Base-by-base conservation (phyloP, 305 asterid genomes). In the Fraxinus sp. region DNA sequence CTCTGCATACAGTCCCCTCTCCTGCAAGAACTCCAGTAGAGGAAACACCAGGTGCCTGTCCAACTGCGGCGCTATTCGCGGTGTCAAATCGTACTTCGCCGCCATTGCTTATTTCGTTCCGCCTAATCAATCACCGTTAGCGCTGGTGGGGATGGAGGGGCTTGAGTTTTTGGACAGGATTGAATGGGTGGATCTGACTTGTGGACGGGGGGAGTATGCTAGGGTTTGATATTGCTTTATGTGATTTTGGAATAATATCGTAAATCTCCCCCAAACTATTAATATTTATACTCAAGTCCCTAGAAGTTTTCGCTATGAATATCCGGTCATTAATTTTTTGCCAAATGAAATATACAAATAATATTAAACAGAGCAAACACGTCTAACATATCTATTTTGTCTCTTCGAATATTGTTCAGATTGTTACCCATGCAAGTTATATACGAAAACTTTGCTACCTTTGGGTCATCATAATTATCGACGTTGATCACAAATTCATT, bases 31-130 rank as follows among this genome's bases (percentile, higher is more conserved):
- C 82, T 95, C 98, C 0, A 95, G 95, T 77, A 93, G 78, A 0
- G 99, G 99, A 83, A 95, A 94, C 4, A 95, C 94, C 49, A 95
- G 86, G 82, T 94, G 98, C 85, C 97, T 88, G 86, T 95, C 99
- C 52, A 95, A 88, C 75, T 90, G 89, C 77, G 93, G 96, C 22
- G 99, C 99, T 20, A 93, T 87, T 44, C 92, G 89, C 77, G 86
- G 94, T 72, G 99, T 94, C 89, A 92, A 79, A 30, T 96, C 99
- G 88, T 92, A 90, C 59, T 91, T 90, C 77, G 95, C 93, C 87
- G 94, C 95, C 98, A 88, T 90, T 26, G 77, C 7, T 35, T 81
- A 0, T 16, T 33, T 71, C 13, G 9, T 32, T 7, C 13, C 26
- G 9, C 6, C 76, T n/a, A 32, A 71, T 71, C 76, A 71, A 32